These are phyloP conservation scores for Psilocybe cubensis DNA, from an alignment of 768 basidiomycete genomes.

Conservation along the genomic window DNA sequence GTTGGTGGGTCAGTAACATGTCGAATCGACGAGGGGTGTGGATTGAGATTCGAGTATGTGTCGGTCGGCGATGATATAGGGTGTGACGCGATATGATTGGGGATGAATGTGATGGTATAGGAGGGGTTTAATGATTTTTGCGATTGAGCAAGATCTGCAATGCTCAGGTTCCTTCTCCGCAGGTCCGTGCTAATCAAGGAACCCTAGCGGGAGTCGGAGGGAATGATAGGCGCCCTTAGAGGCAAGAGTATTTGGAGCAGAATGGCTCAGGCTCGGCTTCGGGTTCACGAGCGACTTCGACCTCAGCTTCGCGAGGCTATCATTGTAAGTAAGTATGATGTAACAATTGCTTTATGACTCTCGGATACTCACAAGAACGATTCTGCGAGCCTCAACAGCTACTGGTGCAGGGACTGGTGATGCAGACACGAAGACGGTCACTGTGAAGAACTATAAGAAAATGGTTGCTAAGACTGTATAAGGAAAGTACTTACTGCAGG, in stretches of 20 bases:
- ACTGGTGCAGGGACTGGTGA: conserved; percentile 16
- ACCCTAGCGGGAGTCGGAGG: too few species aligned
- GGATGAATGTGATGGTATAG: background rate
- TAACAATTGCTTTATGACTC: background rate
- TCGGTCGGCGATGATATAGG: background rate
- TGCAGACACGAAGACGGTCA: conserved; percentile 20
- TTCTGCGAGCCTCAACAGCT: conserved; percentile 8
- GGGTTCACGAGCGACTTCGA: conserved; percentile 15
- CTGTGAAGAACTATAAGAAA: background rate
- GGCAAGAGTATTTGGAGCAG: conserved; percentile 15
- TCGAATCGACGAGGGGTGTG: background rate
- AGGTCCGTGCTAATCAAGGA: background rate
- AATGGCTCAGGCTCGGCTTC: conserved; percentile 15
- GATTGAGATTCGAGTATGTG: too few species aligned
- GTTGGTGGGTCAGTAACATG: too few species aligned
- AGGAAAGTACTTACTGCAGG: conserved; percentile 16
- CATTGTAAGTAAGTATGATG: background rate
- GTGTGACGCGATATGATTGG: background rate
- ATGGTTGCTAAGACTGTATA: background rate
- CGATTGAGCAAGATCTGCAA: background rate
- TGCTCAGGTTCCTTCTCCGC: background rate
- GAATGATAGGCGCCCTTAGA: background rate
- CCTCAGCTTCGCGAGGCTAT: conserved; percentile 12
- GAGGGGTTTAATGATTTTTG: background rate
- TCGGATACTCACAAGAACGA: conserved; percentile 9